phyloP scores from a whole-genome alignment of 2,329 filamentous ascomycete species.

The Sclerotinia subarctica region DNA sequence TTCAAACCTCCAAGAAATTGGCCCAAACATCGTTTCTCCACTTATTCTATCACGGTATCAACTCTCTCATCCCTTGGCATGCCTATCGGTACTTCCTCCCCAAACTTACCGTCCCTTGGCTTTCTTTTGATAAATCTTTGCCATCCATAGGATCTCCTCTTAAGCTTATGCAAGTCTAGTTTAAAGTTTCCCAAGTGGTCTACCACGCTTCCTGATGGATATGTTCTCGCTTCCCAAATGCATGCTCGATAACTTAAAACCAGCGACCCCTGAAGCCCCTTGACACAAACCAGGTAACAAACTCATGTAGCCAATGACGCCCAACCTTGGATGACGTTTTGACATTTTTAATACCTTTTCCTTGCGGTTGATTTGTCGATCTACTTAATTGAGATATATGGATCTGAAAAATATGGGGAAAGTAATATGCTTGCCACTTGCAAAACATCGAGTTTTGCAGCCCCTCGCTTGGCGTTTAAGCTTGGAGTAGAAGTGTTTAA shows the following conservation, averaged over 20 bases:
- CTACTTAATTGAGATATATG: neutral
- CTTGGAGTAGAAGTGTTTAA: neutral
- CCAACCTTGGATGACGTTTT: neutral
- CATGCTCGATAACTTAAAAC: constrained; percentile 16
- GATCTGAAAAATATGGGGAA: constrained; percentile 7
- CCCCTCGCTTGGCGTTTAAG: constrained; percentile 3
- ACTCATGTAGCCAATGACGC: neutral
- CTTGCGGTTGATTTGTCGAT: neutral
- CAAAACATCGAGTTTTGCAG: neutral
- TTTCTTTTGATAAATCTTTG: neutral
- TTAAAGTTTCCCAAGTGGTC: neutral
- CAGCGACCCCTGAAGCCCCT: constrained; percentile 16
- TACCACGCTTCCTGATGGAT: neutral
- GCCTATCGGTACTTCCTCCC: neutral
- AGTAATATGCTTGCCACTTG: constrained; percentile 6
- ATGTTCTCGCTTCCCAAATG: constrained; percentile 8
- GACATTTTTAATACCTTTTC: neutral
- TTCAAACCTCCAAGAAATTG: constrained; percentile 5
- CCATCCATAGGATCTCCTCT: neutral
- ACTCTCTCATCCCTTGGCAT: neutral
- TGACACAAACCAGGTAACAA: constrained; percentile 20
- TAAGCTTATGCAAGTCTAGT: neutral
- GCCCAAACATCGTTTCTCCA: constrained; percentile 11
- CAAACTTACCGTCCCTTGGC: constrained; percentile 6
- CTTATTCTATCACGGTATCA: constrained; percentile 16